phyloP scores from a whole-genome alignment of 345 rosid genomes.

The Dovyalis caffra region DNA sequence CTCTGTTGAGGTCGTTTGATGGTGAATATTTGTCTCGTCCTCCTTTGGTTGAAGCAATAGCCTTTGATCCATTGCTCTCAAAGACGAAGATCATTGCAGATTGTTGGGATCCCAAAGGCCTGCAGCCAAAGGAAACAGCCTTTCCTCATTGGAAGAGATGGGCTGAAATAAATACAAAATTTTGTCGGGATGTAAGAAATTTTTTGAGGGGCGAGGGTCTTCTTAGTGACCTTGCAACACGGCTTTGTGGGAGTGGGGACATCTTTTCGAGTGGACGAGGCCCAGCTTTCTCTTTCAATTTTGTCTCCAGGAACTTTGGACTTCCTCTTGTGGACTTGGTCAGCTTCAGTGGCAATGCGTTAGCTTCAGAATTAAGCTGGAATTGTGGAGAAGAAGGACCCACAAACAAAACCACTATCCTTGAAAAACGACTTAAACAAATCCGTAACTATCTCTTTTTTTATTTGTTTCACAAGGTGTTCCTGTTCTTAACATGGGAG shows the following conservation, averaged over 20 bases:
- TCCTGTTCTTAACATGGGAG: constrained; percentile 94
- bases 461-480: constrained; percentile 71
- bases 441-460: constrained; percentile 77
- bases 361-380: constrained; percentile 82
- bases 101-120: constrained; percentile 59
- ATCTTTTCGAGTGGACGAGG: constrained; percentile 78
- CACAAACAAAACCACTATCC: constrained; percentile 58
- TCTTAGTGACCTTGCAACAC: constrained; percentile 75
- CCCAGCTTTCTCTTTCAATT: constrained; percentile 83
- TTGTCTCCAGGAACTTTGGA: constrained; percentile 65
- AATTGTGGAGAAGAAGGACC: constrained; percentile 97
- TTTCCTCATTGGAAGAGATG: constrained; percentile 95
- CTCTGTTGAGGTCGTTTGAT: constrained; percentile 60
- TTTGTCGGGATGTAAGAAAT: constrained; percentile 61
- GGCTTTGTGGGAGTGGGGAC: constrained; percentile 93
- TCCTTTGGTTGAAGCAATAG: constrained; percentile 79
- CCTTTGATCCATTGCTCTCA: constrained; percentile 85
- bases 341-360: constrained; percentile 57
- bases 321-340: constrained; percentile 86
- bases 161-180: constrained; percentile 74
- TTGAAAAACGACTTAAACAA: constrained; percentile 82
- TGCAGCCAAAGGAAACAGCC: constrained; percentile 35
- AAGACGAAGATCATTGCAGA: constrained; percentile 76
- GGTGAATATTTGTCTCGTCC: constrained; percentile 80
- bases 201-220: constrained; percentile 72